phyloP scores from a whole-genome alignment of 2,329 filamentous ascomycete genomes.

The Zymoseptoria tritici region DNA sequence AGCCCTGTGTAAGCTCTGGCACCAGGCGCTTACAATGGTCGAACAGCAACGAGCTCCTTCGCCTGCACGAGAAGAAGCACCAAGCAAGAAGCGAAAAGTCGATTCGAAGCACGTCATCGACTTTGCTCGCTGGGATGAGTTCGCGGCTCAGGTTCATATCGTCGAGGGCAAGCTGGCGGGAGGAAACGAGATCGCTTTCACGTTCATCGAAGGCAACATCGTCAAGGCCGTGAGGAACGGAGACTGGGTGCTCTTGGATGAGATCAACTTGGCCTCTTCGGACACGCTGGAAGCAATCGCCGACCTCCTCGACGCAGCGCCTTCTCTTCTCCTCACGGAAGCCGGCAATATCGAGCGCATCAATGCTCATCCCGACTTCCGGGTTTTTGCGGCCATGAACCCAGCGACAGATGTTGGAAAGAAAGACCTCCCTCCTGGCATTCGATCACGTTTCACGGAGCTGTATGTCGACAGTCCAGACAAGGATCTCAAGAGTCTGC shows the following conservation, averaged over 20 bases:
- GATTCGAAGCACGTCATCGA: slow-evolving; percentile 43
- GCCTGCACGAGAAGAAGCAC: slow-evolving; percentile 48
- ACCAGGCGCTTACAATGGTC: slow-evolving; percentile 82
- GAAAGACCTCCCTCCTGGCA: slow-evolving; percentile 79
- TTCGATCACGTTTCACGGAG: slow-evolving; percentile 90
- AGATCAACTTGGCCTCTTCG: slow-evolving; percentile 91
- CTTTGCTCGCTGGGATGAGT: slow-evolving; percentile 67
- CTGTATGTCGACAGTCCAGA: slow-evolving; percentile 91
- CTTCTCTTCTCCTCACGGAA: slow-evolving; percentile 84
- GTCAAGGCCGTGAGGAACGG: slow-evolving; percentile 93
- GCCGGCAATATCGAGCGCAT: slow-evolving; percentile 89
- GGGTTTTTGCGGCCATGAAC: slow-evolving; percentile 98
- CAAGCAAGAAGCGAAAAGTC: slow-evolving; percentile 63
- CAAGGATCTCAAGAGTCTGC: slow-evolving; percentile 73
- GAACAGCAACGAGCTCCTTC: slow-evolving; percentile 48
- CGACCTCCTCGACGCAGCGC: slow-evolving; percentile 70
- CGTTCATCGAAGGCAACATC: slow-evolving; percentile 92
- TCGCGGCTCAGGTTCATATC: slow-evolving; percentile 64
- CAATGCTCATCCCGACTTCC: slow-evolving; percentile 81
- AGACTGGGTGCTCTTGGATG: slow-evolving; percentile 93
- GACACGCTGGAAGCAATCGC: slow-evolving; percentile 92
- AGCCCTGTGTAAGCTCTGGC: slow-evolving; percentile 79
- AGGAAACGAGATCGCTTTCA: slow-evolving; percentile 76
- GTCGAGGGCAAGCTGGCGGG: slow-evolving; percentile 72
- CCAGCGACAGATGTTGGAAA: slow-evolving; percentile 96